A percentile compares a stretch with the other conserved stretches of the same genome.
These are phyloP conservation scores for Globisporangium sylvaticum DNA, from an alignment of 352 stramenopile species.

Conservation along the genomic window DNA sequence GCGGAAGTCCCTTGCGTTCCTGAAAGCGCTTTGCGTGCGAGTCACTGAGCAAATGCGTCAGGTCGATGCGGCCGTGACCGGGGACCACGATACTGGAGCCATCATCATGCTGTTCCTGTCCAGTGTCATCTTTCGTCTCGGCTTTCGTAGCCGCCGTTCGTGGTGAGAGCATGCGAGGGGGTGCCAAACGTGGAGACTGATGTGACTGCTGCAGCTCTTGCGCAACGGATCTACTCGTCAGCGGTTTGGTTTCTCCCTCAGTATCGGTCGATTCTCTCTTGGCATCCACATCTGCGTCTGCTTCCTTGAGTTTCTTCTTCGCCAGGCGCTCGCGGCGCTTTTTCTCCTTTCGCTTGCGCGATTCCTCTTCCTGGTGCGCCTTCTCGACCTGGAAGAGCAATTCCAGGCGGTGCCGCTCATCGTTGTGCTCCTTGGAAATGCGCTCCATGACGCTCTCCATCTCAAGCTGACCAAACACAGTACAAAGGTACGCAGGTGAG, in stretches of 20 bases:
- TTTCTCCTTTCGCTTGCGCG: slow-evolving; percentile 65
- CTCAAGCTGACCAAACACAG: slow-evolving; percentile 28
- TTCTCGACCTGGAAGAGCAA: slow-evolving; percentile 67
- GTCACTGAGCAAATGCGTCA: slow-evolving; percentile 51
- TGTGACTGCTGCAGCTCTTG: slow-evolving; percentile 8
- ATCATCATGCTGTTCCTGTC: not conserved
- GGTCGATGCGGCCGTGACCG: slow-evolving; percentile 41
- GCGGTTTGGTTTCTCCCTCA: not conserved
- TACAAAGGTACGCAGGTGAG: not conserved
- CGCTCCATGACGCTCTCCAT: slow-evolving; percentile 57
- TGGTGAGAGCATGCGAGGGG: slow-evolving; percentile 10
- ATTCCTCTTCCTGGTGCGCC: slow-evolving; percentile 58
- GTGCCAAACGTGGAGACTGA: slow-evolving; percentile 16
- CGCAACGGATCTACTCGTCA: not conserved
- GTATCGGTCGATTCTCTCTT: slow-evolving; percentile 2
- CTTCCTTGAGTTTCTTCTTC: slow-evolving; percentile 44
- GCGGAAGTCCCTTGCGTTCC: slow-evolving; percentile 24
- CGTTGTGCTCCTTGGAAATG: slow-evolving; percentile 65
- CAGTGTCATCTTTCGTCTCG: slow-evolving; percentile 21
- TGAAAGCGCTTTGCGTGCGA: slow-evolving; percentile 37
- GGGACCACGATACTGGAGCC: slow-evolving; percentile 33
- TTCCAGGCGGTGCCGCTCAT: slow-evolving; percentile 56
- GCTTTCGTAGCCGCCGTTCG: slow-evolving; percentile 9
- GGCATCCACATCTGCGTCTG: slow-evolving; percentile 4
- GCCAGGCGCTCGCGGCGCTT: slow-evolving; percentile 42